Percentiles rank a stretch among this genome's conserved stretches.
These are phyloP conservation scores for Lactuca saligna DNA, from an alignment of 129 eudicot genomes.

Conservation along the genomic window DNA sequence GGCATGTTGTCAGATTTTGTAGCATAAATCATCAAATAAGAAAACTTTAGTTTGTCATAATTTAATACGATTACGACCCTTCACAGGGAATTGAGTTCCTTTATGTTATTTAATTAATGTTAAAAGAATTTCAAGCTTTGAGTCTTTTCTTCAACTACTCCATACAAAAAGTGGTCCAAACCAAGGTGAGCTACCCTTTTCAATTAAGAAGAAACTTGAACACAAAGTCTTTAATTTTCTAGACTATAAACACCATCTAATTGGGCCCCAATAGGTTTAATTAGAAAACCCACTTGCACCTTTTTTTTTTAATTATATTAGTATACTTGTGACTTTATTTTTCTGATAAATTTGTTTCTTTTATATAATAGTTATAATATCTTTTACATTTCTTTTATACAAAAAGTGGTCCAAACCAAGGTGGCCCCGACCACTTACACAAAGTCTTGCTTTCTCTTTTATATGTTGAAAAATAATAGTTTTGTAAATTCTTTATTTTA, in stretches of 20 bases:
- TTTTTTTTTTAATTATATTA: background rate
- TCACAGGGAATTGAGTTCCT: constrained; percentile 10
- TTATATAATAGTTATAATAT: too few relatives aligned
- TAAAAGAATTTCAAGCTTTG: constrained; percentile 4
- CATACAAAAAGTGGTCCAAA: constrained; percentile 15
- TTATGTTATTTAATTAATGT: background rate
- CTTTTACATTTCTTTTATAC: too few relatives aligned
- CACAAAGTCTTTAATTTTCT: constrained; percentile 14
- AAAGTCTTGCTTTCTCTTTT: too few relatives aligned
- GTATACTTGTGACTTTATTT: background rate
- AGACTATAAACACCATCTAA: constrained; percentile 5
- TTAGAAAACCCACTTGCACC: constrained; percentile 18
- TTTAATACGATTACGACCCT: background rate
- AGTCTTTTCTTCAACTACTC: constrained; percentile 11
- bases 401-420: too few relatives aligned
- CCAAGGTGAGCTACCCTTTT: constrained; percentile 15
- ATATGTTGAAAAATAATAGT: too few relatives aligned
- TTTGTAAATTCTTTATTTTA: too few relatives aligned
- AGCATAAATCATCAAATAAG: background rate
- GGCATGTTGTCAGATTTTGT: too few relatives aligned
- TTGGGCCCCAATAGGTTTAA: constrained; percentile 1
- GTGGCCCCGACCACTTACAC: too few relatives aligned
- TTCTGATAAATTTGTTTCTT: background rate
- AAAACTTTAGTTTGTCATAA: background rate
- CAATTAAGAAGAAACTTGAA: constrained; percentile 24